Evolutionary conservation across 169 alveolate genomes (phyloP).

Genomic region (Eimeria praecox): DNA sequence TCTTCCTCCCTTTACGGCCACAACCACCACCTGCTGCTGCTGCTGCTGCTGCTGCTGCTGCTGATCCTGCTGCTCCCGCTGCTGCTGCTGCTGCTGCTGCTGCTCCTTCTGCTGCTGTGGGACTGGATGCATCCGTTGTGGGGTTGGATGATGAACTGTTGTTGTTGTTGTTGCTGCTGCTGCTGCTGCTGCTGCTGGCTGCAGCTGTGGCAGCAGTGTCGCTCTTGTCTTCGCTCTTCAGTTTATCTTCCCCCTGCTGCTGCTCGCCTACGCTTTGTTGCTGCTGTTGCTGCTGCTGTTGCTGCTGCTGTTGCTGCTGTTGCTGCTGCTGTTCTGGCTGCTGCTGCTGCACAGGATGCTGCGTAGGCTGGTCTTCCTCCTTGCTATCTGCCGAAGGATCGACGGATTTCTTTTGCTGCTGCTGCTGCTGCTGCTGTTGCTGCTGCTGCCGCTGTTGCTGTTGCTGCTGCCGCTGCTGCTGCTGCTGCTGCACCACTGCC

Average conservation of each 20-base stretch:
- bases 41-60: background rate
- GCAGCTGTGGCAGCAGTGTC: background rate
- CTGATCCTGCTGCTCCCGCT: background rate
- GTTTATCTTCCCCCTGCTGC: background rate
- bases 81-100: background rate
- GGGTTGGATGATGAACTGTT: background rate
- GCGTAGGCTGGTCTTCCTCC: conserved; percentile 28
- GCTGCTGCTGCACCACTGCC: background rate
- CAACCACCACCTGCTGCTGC: background rate
- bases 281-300: background rate
- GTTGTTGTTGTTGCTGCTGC: conserved; percentile 18
- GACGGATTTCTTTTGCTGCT: background rate
- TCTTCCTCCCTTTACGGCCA: background rate
- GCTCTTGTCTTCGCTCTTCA: background rate
- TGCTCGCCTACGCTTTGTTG: background rate
- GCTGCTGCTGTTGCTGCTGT: conserved; percentile 15
- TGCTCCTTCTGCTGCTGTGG: background rate
- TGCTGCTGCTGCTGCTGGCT: conserved; percentile 56
- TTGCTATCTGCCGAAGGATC: background rate
- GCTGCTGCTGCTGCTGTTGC: conserved; percentile 16
- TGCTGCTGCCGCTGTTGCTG: background rate
- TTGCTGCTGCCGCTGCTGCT: background rate
- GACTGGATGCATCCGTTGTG: background rate
- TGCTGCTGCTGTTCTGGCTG: conserved; percentile 44
- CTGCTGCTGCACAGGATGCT: conserved; percentile 41